Conservation (phyloP, 1,284 basidiomycete genomes). For the Melampsora abietis-canadensis region DNA sequence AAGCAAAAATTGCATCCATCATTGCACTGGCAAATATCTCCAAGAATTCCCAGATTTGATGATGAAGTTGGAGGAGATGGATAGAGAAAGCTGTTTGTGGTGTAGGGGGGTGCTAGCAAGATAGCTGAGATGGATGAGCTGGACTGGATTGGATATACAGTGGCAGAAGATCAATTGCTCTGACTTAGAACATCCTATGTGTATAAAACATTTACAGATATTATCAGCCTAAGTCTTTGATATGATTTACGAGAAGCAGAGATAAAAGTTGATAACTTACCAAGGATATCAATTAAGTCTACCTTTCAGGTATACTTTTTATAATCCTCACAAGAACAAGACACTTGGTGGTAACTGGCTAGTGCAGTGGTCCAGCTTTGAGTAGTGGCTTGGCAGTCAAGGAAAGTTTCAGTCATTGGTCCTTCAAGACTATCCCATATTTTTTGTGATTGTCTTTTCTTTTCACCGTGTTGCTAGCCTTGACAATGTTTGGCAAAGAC, state of each 20-base stretch:
- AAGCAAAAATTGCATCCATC: neutral
- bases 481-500: neutral
- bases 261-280: slow-evolving; percentile 8
- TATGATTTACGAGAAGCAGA: neutral
- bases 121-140: neutral
- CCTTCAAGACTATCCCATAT: neutral
- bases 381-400: neutral
- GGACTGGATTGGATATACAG: slow-evolving; percentile 4
- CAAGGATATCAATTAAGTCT: neutral
- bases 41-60: neutral
- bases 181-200: neutral
- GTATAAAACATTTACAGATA: neutral
- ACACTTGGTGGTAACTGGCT: neutral
- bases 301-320: neutral
- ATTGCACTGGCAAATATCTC: neutral
- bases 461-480: slow-evolving; percentile 1
- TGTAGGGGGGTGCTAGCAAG: neutral
- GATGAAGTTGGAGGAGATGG: slow-evolving; percentile 12
- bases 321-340: neutral
- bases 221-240: neutral
- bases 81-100: slow-evolving; percentile 14
- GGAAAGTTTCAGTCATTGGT: slow-evolving; percentile 3
- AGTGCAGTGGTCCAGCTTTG: neutral
- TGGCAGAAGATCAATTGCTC: neutral
- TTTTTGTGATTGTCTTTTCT: neutral